These are phyloP conservation scores for Serendipita indica DNA, from an alignment of 768 basidiomycete genomes.

Conservation along the genomic window DNA sequence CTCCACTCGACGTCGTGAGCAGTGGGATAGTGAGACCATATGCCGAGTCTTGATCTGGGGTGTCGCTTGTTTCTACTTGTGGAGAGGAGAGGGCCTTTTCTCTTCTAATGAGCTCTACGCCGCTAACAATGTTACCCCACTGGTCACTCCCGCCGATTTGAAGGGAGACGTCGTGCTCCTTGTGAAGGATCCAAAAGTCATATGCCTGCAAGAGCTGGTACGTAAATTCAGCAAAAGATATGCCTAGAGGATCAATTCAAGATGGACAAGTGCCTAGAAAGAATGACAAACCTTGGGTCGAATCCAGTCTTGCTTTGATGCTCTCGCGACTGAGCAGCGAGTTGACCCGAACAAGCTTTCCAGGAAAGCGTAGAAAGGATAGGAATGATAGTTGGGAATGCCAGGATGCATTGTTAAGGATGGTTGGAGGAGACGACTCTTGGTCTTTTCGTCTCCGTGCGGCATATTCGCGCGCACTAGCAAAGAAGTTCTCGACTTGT, in stretches of 20 bases:
- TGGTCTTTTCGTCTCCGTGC: slow-evolving; percentile 20
- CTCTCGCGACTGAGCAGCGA: slow-evolving; percentile 85
- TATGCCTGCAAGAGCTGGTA: slow-evolving; percentile 96
- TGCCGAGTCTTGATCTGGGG: slow-evolving; percentile 21
- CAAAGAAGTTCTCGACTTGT: slow-evolving; percentile 61
- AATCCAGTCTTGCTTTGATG: not conserved
- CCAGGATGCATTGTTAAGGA: slow-evolving; percentile 68
- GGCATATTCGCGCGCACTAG: slow-evolving; percentile 48
- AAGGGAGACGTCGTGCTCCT: slow-evolving; percentile 51
- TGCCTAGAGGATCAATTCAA: slow-evolving; percentile 62
- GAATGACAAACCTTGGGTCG: not conserved
- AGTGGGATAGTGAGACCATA: slow-evolving; percentile 91
- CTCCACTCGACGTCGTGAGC: slow-evolving; percentile 73
- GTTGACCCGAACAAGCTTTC: slow-evolving; percentile 67
- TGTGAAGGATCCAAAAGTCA: slow-evolving; percentile 73
- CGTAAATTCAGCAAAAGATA: slow-evolving; percentile 97
- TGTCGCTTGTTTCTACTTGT: not conserved
- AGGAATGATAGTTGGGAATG: slow-evolving; percentile 55
- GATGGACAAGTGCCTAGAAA: slow-evolving; percentile 61
- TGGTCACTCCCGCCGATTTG: slow-evolving; percentile 97
- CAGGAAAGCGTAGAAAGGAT: slow-evolving; percentile 71
- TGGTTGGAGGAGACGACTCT: slow-evolving; percentile 21
- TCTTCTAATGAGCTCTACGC: slow-evolving; percentile 77
- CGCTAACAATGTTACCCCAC: slow-evolving; percentile 95
- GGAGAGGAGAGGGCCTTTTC: slow-evolving; percentile 18